Percentiles rank a stretch among this genome's conserved stretches.
phyloP scores from a whole-genome alignment of 345 rosid genomes.

The Ricinus communis region DNA sequence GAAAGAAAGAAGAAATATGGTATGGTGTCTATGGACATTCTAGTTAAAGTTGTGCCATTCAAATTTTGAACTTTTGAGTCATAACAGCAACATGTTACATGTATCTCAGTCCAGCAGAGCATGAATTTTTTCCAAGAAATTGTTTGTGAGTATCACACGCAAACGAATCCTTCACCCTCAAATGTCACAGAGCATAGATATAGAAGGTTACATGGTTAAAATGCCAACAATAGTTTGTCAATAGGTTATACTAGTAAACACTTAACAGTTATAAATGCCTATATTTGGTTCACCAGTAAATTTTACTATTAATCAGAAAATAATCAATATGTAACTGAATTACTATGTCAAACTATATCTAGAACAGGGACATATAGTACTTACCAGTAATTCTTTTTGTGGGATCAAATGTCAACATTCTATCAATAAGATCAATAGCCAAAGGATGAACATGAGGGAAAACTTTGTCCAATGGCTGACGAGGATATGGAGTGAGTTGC shows the following conservation, averaged over 20 bases:
- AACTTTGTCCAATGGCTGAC: constrained; percentile 55
- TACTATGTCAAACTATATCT: not conserved
- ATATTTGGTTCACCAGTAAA: too few species aligned
- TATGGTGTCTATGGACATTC: too few species aligned
- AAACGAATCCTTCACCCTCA: not conserved
- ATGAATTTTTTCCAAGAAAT: not conserved
- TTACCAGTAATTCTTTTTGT: constrained; percentile 87
- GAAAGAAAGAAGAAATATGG: not conserved
- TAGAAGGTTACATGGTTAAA: not conserved
- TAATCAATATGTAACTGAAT: too few species aligned
- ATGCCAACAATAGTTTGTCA: not conserved
- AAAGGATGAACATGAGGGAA: constrained; percentile 77
- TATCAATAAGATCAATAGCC: constrained; percentile 83
- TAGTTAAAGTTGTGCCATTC: not conserved
- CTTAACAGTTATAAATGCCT: not conserved
- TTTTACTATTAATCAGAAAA: too few species aligned
- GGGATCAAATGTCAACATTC: constrained; percentile 94
- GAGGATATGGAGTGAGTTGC: constrained; percentile 70
- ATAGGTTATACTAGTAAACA: not conserved
- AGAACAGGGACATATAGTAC: constrained; percentile 20
- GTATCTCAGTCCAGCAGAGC: too few species aligned
- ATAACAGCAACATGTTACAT: not conserved
- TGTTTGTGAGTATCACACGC: constrained; percentile 1
- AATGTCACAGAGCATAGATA: not conserved
- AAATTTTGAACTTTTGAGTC: not conserved